phyloP scores from a whole-genome alignment of 441 rosid genomes.

The Brassica balearica region DNA sequence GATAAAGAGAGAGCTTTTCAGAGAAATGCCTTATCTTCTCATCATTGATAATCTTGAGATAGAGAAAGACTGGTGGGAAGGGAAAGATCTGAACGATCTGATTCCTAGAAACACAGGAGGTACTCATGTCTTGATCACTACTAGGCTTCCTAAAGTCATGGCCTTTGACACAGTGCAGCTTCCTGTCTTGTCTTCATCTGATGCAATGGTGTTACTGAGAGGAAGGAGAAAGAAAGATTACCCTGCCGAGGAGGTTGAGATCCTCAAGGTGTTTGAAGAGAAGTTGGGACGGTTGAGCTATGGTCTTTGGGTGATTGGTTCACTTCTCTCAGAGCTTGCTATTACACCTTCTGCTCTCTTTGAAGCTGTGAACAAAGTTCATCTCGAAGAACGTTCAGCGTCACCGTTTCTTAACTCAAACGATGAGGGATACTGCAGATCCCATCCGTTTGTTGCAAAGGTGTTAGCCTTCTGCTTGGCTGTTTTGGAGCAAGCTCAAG shows the following conservation, averaged over 20 bases:
- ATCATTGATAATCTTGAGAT: slow-evolving; percentile 93
- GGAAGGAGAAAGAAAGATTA: slow-evolving; percentile 79
- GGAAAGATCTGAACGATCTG: slow-evolving; percentile 80
- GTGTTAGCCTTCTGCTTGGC: slow-evolving; percentile 62
- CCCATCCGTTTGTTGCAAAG: slow-evolving; percentile 72
- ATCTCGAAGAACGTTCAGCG: slow-evolving; percentile 55
- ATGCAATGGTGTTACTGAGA: slow-evolving; percentile 72
- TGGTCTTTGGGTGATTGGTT: slow-evolving; percentile 77
- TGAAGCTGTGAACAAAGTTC: slow-evolving; percentile 74
- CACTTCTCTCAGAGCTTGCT: slow-evolving; percentile 77
- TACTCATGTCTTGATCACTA: slow-evolving; percentile 86
- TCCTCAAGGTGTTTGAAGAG: slow-evolving; percentile 69
- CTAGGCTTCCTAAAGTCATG: slow-evolving; percentile 80
- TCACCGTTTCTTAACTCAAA: slow-evolving; percentile 51
- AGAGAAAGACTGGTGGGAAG: slow-evolving; percentile 97
- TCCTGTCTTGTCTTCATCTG: slow-evolving; percentile 58
- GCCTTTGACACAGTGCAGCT: slow-evolving; percentile 73
- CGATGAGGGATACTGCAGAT: slow-evolving; percentile 76
- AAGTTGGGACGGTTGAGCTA: slow-evolving; percentile 76
- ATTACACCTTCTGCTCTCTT: slow-evolving; percentile 73
- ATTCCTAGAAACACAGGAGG: slow-evolving; percentile 89
- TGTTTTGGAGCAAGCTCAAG: slow-evolving; percentile 68
- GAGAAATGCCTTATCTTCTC: slow-evolving; percentile 84
- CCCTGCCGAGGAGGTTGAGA: slow-evolving; percentile 65
- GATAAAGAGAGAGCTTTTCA: slow-evolving; percentile 76